These are phyloP conservation scores for Nicotiana knightiana DNA, from an alignment of 257 asterid genomes.

Conservation along the genomic window DNA sequence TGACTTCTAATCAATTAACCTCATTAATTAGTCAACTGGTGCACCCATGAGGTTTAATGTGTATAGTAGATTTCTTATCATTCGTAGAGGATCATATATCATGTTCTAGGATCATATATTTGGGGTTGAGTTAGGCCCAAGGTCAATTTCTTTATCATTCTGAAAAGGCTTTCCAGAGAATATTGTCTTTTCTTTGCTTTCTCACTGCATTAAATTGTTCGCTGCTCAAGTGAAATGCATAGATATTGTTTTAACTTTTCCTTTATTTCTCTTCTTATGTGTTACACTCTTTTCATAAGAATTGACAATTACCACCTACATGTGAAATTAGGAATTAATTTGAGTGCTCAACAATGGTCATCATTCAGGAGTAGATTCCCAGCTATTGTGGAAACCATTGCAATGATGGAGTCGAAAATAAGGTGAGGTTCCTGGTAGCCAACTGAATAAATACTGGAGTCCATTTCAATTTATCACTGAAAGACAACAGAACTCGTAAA, in stretches of 20 bases:
- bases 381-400: conserved; percentile 52
- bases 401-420: conserved; percentile 18
- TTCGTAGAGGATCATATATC: no score
- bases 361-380: conserved; percentile 41
- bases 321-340: conserved; percentile 34
- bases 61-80: no score
- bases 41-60: no score
- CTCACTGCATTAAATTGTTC: neutral
- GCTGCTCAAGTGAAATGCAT: neutral
- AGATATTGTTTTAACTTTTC: neutral
- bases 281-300: neutral
- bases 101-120: no score
- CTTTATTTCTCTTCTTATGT: neutral
- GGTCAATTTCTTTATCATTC: neutral
- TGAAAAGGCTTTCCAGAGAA: neutral
- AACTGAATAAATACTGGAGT: neutral
- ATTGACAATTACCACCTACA: neutral
- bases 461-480: neutral
- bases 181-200: neutral
- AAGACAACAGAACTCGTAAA: neutral
- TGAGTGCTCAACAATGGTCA: conserved; percentile 55
- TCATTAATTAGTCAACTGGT: neutral
- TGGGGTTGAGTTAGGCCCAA: no score
- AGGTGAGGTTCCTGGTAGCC: conserved; percentile 22
- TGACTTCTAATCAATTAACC: neutral